A percentile compares a stretch with the other conserved stretches of the same genome.
Evolutionary conservation across 2,329 filamentous ascomycete species (phyloP).

Genomic region (Dendrostoma leiphaemia): DNA sequence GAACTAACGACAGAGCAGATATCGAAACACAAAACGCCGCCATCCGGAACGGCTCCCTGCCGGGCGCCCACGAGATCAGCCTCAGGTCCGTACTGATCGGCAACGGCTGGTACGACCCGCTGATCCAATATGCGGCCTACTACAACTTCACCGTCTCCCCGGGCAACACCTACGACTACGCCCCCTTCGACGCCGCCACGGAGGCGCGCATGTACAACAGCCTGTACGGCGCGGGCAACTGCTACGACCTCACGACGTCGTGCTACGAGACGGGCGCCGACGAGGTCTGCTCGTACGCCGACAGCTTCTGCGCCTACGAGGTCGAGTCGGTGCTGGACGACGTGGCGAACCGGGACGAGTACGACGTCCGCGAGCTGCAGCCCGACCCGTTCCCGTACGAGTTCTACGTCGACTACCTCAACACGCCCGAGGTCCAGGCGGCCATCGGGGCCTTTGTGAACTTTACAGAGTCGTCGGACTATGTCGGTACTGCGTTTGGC

Average conservation of each 20-base stretch:
- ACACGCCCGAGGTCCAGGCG: constrained; percentile 38
- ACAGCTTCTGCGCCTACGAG: constrained; percentile 52
- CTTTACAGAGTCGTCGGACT: constrained; percentile 21
- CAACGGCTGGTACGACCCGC: constrained; percentile 57
- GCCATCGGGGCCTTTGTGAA: constrained; percentile 24
- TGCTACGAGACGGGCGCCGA: constrained; percentile 53
- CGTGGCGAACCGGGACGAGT: constrained; percentile 54
- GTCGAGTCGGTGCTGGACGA: constrained; percentile 52
- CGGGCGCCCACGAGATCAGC: constrained; percentile 44
- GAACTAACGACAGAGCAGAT: no score
- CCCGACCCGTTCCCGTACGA: constrained; percentile 57
- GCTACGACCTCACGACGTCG: constrained; percentile 52
- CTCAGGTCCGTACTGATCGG: constrained; percentile 52
- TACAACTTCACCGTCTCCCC: constrained; percentile 57
- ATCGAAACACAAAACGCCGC: constrained; percentile 45
- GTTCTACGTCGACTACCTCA: constrained; percentile 58
- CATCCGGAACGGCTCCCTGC: constrained; percentile 22
- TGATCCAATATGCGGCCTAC: constrained; percentile 55
- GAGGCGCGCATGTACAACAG: constrained; percentile 55
- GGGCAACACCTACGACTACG: constrained; percentile 54
- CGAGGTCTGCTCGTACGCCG: constrained; percentile 50
- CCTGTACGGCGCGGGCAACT: constrained; percentile 60
- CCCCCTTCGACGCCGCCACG: constrained; percentile 47
- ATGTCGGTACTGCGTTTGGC: constrained; percentile 6
- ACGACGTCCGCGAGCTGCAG: constrained; percentile 55